A percentile compares a stretch with the other conserved stretches of the same genome.
Evolutionary conservation across 352 stramenopile genomes (phyloP).

Genomic region (Hyaloperonospora brassicae): DNA sequence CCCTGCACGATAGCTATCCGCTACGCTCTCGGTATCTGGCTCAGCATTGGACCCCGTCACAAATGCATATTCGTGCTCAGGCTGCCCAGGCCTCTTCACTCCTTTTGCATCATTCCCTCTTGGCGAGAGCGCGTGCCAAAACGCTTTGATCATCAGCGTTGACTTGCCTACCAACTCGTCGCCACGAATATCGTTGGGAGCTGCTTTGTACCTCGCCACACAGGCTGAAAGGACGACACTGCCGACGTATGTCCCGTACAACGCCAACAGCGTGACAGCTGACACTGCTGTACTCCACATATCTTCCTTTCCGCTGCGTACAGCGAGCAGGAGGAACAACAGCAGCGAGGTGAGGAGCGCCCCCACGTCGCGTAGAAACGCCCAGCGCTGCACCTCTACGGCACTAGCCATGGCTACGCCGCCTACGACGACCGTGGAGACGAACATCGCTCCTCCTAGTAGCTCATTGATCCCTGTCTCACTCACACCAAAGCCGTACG

Average conservation of each 20-base stretch:
- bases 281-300: conserved; percentile 15
- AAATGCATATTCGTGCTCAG: conserved; percentile 34
- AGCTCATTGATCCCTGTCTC: conserved; percentile 89
- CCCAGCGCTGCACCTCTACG: conserved; percentile 54
- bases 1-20: not conserved
- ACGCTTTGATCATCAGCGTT: conserved; percentile 50
- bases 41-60: conserved; percentile 30
- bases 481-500: conserved; percentile 66
- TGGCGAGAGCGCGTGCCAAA: conserved; percentile 66
- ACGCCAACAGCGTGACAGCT: conserved; percentile 39
- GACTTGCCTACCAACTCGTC: conserved; percentile 13
- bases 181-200: conserved; percentile 9
- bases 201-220: conserved; percentile 26
- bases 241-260: conserved; percentile 54
- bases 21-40: conserved; percentile 10
- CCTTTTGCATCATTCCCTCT: conserved; percentile 10
- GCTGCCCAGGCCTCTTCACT: conserved; percentile 10
- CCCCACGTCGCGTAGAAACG: conserved; percentile 57
- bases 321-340: conserved; percentile 36
- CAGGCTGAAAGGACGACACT: conserved; percentile 52
- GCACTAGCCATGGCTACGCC: conserved; percentile 68
- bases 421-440: conserved; percentile 90
- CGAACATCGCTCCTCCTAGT: conserved; percentile 87
- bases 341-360: conserved; percentile 43
- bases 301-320: conserved; percentile 14